These are phyloP conservation scores for Aureobasidium pullulans DNA, from an alignment of 2,329 filamentous ascomycete genomes.

Conservation along the genomic window DNA sequence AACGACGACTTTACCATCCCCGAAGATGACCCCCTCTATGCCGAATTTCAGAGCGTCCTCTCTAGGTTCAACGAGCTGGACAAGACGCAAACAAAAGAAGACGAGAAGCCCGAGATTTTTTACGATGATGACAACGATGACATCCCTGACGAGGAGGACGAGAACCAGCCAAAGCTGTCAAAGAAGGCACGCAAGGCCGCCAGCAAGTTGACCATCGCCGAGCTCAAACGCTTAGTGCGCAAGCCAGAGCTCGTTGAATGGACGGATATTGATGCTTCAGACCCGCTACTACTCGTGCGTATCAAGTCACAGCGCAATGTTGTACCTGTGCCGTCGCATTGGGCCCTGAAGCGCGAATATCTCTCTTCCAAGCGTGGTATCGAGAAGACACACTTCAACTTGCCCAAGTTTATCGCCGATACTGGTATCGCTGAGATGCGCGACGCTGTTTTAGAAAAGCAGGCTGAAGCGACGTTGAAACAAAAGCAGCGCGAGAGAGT, in stretches of 20 bases:
- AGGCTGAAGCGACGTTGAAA: slow-evolving; percentile 83
- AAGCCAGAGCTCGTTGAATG: slow-evolving; percentile 95
- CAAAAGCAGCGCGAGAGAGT: slow-evolving; percentile 94
- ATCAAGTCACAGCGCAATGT: slow-evolving; percentile 95
- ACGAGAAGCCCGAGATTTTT: slow-evolving; percentile 78
- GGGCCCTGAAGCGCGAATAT: slow-evolving; percentile 95
- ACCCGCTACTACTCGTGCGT: slow-evolving; percentile 81
- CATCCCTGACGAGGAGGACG: slow-evolving; percentile 77
- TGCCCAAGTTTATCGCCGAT: slow-evolving; percentile 95
- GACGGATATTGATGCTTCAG: slow-evolving; percentile 88
- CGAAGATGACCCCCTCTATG: slow-evolving; percentile 61
- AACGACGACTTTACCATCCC: slow-evolving; percentile 22
- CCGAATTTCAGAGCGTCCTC: slow-evolving; percentile 77
- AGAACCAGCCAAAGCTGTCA: slow-evolving; percentile 65
- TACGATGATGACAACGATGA: slow-evolving; percentile 80
- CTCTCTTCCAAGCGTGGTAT: slow-evolving; percentile 94
- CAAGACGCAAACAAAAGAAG: slow-evolving; percentile 45
- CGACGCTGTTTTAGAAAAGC: slow-evolving; percentile 91
- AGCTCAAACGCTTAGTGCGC: slow-evolving; percentile 83
- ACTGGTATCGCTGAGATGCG: slow-evolving; percentile 98
- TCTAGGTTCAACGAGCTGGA: slow-evolving; percentile 63
- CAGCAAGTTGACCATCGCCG: slow-evolving; percentile 88
- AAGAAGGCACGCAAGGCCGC: slow-evolving; percentile 92
- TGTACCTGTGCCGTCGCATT: slow-evolving; percentile 87
- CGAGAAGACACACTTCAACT: slow-evolving; percentile 85